Base-by-base conservation (phyloP, 352 stramenopile genomes). In the Globisporangium recalcitrans region DNA sequence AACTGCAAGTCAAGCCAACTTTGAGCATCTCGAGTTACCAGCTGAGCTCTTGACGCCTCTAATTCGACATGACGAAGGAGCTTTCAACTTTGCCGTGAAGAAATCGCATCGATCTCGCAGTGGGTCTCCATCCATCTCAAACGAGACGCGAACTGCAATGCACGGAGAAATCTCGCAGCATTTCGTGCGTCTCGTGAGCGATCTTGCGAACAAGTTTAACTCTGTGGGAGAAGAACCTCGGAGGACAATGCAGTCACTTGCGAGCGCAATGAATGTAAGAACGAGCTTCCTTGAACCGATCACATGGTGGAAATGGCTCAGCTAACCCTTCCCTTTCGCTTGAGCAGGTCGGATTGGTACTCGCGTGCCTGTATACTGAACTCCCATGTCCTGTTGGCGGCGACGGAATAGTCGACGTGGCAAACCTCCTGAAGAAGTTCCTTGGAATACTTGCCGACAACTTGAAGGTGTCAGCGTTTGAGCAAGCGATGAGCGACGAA, bases 401-500 rank as follows among this genome's bases (percentile, higher is more conserved):
- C 13, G 8, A 46, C n/a, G 14, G 58, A 44, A 55, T 48, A 24
- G 13, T 69, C 22, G 52, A 60, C 46, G 29, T 69, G 40, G 21
- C 49, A 10, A 16, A 22, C 4, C 55, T 83, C 42, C 57, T 88
- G 9, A 78, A 88, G 31, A 63, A 71, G 11, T 78, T 79, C 26
- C 68, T 93, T 19, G 60, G 59, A 19, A 67, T 87, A 27, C 44
- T 90, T 36, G 68, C 80, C n/a, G 69, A 74, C 38, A 74, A 82
- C 31, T 10, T 63, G 2, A 58, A 52, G 1, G 24, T 26, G 24
- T 4, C 56, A 13, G 32, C 21, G 16, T 69, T 69, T 51, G 42
- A 48, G 13, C 48, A 53, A 27, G 63, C 58, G 21, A 24, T 60
- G 27, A 5, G 21, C 3, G 56, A 69, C 10, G 13, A 29, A 11